Conservation (phyloP, 768 basidiomycete species). For the Agaricus subrufescens region DNA sequence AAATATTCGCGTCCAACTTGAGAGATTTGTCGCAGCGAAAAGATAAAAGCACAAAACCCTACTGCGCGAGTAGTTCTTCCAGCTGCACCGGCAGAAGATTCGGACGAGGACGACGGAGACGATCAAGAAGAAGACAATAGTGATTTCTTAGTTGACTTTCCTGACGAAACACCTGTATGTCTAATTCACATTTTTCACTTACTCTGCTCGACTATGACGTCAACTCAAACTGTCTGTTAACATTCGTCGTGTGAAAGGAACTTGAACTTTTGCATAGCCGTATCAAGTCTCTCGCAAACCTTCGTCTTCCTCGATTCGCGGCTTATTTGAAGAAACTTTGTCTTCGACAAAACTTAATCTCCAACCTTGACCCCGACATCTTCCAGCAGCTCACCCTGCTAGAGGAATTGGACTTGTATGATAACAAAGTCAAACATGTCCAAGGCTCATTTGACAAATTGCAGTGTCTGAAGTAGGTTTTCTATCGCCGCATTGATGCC, state of each 20-base stretch:
- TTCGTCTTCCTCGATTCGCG: conserved; percentile 75
- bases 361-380: conserved; percentile 64
- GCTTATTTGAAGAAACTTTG: conserved; percentile 67
- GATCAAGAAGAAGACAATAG: conserved; percentile 47
- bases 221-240: background rate
- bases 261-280: conserved; percentile 82
- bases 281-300: conserved; percentile 58
- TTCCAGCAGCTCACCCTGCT: conserved; percentile 63
- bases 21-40: background rate
- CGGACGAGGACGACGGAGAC: conserved; percentile 42
- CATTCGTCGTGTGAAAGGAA: conserved; percentile 46
- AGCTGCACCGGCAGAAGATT: conserved; percentile 36
- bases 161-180: conserved; percentile 71
- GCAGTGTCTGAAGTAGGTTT: conserved; percentile 50
- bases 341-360: conserved; percentile 82
- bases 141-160: conserved; percentile 72
- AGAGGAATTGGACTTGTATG: conserved; percentile 93
- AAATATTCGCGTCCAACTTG: background rate
- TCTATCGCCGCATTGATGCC: background rate
- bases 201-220: conserved; percentile 8
- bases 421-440: conserved; percentile 83
- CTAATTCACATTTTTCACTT: background rate
- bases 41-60: conserved; percentile 2
- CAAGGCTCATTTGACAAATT: conserved; percentile 61
- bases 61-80: conserved; percentile 48